These are phyloP conservation scores for Marasmius sp. DNA, from an alignment of 1,284 basidiomycete genomes.

Conservation along the genomic window DNA sequence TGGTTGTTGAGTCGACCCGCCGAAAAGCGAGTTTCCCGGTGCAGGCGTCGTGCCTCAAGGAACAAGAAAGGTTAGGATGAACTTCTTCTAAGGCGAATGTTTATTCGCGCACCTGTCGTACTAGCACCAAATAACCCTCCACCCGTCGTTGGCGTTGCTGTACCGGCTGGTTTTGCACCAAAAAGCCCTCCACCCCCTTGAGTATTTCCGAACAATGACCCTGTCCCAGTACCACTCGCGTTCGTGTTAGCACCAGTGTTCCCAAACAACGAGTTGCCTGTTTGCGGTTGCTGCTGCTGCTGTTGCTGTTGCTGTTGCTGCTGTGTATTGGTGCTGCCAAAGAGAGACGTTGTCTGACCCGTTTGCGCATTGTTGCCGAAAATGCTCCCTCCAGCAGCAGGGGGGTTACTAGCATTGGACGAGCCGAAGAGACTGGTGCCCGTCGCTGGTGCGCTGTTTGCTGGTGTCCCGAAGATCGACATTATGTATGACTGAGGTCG, in stretches of 20 bases:
- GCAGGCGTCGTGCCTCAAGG: slow-evolving; percentile 12
- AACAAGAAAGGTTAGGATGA: neutral
- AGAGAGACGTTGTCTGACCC: slow-evolving; percentile 2
- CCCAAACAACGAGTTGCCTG: slow-evolving; percentile 24
- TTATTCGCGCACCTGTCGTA: neutral
- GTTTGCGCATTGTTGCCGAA: slow-evolving; percentile 6
- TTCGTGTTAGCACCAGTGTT: slow-evolving; percentile 14
- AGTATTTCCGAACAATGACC: slow-evolving; percentile 28
- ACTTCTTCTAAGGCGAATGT: neutral
- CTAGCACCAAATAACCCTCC: slow-evolving; percentile 29
- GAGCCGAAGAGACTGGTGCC: slow-evolving; percentile 8
- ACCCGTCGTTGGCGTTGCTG: slow-evolving; percentile 21
- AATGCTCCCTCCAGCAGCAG: slow-evolving; percentile 3
- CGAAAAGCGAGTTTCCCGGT: slow-evolving; percentile 11
- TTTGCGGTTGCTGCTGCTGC: neutral
- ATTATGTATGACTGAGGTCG: neutral
- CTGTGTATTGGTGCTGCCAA: slow-evolving; percentile 7
- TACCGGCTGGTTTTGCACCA: slow-evolving; percentile 17
- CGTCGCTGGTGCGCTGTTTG: neutral
- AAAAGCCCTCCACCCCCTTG: slow-evolving; percentile 23
- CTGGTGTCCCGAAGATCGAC: slow-evolving; percentile 6
- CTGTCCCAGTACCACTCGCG: slow-evolving; percentile 15
- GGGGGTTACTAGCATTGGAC: neutral
- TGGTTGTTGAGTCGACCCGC: neutral
- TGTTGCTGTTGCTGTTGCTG: slow-evolving; percentile 7